A percentile compares a stretch with the other conserved stretches of the same genome.
phyloP scores from a whole-genome alignment of 495 filamentous ascomycete genomes.

The Penicillium lividum region DNA sequence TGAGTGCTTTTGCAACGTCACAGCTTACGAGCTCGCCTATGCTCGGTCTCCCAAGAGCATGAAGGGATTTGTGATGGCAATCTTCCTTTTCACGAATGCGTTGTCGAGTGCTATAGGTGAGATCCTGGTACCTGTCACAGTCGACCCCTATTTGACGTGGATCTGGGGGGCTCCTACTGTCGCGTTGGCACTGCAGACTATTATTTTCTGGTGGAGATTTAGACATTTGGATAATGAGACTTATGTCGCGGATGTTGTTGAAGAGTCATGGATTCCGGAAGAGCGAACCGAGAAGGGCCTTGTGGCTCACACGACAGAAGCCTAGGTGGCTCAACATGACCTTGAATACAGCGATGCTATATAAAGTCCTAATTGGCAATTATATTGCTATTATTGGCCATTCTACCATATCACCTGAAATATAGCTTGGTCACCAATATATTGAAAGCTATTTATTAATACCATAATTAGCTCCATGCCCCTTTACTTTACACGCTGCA shows the following conservation, averaged over 20 bases:
- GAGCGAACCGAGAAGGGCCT: conserved; percentile 3
- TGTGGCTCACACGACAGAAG: neutral
- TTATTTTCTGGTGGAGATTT: conserved; percentile 51
- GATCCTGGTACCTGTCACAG: conserved; percentile 59
- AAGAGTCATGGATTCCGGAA: conserved; percentile 7
- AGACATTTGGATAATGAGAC: conserved; percentile 45
- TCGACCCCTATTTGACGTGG: conserved; percentile 61
- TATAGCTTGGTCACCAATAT: too few relatives aligned
- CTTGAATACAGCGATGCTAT: neutral
- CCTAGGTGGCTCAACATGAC: neutral
- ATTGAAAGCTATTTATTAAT: too few relatives aligned
- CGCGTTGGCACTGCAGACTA: conserved; percentile 46
- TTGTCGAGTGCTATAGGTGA: conserved; percentile 51
- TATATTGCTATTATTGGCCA: too few relatives aligned
- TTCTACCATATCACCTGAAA: too few relatives aligned
- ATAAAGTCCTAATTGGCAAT: too few relatives aligned
- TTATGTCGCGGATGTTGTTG: conserved; percentile 34
- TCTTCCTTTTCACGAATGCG: conserved; percentile 57
- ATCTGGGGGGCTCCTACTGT: conserved; percentile 55
- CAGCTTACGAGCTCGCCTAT: conserved; percentile 72
- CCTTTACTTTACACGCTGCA: too few relatives aligned
- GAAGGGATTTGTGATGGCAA: conserved; percentile 65
- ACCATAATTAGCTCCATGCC: too few relatives aligned
- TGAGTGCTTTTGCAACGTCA: conserved; percentile 70
- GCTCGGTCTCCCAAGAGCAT: conserved; percentile 68